Conservation (phyloP, 371 early-diverging fungal species). For the Apophysomyces trapeziformis region DNA sequence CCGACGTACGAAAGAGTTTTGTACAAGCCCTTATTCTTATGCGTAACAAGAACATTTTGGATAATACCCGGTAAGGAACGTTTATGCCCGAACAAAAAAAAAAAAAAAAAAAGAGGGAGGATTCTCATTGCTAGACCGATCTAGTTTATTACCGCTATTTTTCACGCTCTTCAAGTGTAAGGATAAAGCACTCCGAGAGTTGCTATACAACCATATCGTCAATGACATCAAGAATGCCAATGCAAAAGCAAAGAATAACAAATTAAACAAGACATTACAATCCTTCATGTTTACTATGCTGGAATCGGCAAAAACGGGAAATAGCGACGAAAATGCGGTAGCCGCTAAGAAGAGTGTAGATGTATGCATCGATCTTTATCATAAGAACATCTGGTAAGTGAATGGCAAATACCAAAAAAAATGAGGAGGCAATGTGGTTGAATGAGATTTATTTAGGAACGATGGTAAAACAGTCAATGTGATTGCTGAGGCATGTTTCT, state of each 20-base stretch:
- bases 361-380: conserved; percentile 94
- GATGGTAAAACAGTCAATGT: conserved; percentile 98
- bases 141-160: conserved; percentile 84
- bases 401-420: neutral
- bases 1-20: conserved; percentile 83
- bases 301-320: conserved; percentile 53
- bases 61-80: conserved; percentile 52
- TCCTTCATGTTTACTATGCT: conserved; percentile 96
- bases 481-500: conserved; percentile 95
- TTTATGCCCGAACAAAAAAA: neutral
- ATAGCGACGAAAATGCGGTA: conserved; percentile 74
- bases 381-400: conserved; percentile 87
- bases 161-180: conserved; percentile 92
- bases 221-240: conserved; percentile 93
- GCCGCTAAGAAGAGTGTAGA: conserved; percentile 95
- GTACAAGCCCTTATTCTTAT: conserved; percentile 92
- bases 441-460: conserved; percentile 54
- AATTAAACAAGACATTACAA: conserved; percentile 93
- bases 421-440: neutral
- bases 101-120: conserved; percentile 7
- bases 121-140: conserved; percentile 6
- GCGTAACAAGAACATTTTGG: conserved; percentile 81
- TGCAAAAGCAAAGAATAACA: conserved; percentile 92
- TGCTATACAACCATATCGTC: conserved; percentile 91
- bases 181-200: conserved; percentile 88